Base-by-base conservation (phyloP, 306 rosid species). In the Citrullus amarus region DNA sequence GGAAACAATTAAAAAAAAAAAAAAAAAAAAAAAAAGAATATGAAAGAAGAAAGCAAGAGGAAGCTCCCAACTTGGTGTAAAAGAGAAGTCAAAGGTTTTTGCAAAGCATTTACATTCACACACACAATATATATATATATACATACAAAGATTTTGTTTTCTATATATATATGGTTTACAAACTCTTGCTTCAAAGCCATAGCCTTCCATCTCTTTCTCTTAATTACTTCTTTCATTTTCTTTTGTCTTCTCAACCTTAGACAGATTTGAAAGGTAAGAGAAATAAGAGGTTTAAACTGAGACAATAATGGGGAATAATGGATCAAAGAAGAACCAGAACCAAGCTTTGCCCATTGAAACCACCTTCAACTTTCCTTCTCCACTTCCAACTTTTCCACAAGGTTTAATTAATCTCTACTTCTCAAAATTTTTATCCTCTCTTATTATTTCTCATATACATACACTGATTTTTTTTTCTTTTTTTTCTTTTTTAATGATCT, bases 351-450 rank as follows among this genome's bases (percentile, higher is more conserved):
- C 96, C 36, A 85, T 90, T 66, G 80, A 88, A 30, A 86, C 83
- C 56, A 62, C 65, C 10, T 92, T 90, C 89, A 84, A 90, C 83
- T 87, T 94, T 88, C 94, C 97, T 46, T 81, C 85, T 82, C 77
- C 81, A 41, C 4, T 55, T 6, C 88, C 87, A n/a, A 43, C 72
- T 79, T 88, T 69, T 44, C 75, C 75, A 69, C 75, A 53, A 69
- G 56, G 75, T 43, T 44, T 41, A 2, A 48, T 48, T 48, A 14
- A 36, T 36, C 39, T 36, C 51, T 16, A 6, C 17, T 63, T 32
- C 36, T 32, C 36, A 32, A 25, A 25, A 32, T 32, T 32, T 32
- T 32, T 32, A 32, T 32, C 4, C 36, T 32, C 36, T 32, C 2
- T 32, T 32, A 32, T 32, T 32, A 32, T 32, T 32, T 32, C 36